phyloP scores from a whole-genome alignment of 2,329 filamentous ascomycete genomes.

The Bimuria novae-zelandiae region DNA sequence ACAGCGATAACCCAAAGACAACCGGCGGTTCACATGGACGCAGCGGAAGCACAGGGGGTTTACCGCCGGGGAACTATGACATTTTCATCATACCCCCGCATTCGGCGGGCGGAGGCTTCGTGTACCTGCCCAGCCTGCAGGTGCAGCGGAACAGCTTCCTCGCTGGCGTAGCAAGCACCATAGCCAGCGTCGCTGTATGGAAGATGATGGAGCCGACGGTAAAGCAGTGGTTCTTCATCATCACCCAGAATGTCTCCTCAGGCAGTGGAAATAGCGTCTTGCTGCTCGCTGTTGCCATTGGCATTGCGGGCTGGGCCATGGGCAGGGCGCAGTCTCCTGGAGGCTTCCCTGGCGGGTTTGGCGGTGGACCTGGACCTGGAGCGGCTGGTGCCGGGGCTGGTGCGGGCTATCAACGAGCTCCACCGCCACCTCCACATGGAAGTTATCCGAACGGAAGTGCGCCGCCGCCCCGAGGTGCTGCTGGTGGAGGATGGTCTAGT shows the following conservation, averaged over 20 bases:
- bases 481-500: slow-evolving; percentile 27
- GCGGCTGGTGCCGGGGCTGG: slow-evolving; percentile 35
- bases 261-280: slow-evolving; percentile 71
- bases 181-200: slow-evolving; percentile 74
- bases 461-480: slow-evolving; percentile 34
- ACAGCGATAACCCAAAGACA: slow-evolving; percentile 76
- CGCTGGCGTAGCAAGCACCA: slow-evolving; percentile 78
- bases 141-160: slow-evolving; percentile 89
- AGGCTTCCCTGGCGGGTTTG: slow-evolving; percentile 25
- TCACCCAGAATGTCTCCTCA: slow-evolving; percentile 58
- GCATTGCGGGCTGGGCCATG: slow-evolving; percentile 76
- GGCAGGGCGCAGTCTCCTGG: slow-evolving; percentile 66
- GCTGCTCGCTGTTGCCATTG: slow-evolving; percentile 73
- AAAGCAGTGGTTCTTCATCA: slow-evolving; percentile 71
- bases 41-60: slow-evolving; percentile 50
- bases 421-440: slow-evolving; percentile 38
- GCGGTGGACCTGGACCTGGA: slow-evolving; percentile 32
- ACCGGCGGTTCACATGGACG: slow-evolving; percentile 38
- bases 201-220: slow-evolving; percentile 74
- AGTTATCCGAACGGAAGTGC: slow-evolving; percentile 38
- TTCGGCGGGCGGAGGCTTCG: slow-evolving; percentile 83
- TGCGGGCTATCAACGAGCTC: slow-evolving; percentile 35
- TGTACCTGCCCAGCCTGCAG: slow-evolving; percentile 89
- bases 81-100: slow-evolving; percentile 96
- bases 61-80: slow-evolving; percentile 91